Conservation (phyloP, 225 moss, liverwort and hornwort genomes). For the Pleurozium schreberi region DNA sequence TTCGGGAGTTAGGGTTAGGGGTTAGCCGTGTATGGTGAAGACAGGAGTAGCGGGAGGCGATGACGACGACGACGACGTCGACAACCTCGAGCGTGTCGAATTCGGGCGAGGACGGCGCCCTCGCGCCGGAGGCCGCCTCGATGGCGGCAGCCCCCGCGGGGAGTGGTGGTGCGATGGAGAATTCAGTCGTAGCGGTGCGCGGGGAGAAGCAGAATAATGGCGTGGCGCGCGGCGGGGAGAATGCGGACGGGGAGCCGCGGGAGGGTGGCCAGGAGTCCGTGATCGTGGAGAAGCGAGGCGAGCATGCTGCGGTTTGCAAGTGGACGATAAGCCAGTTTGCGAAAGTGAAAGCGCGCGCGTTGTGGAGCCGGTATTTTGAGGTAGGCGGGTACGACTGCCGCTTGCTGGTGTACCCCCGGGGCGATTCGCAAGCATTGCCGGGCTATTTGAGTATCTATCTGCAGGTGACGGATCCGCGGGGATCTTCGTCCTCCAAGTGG, state of each 20-base stretch:
- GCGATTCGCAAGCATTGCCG: conserved; percentile 97
- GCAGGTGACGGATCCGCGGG: conserved; percentile 95
- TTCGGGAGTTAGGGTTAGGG: conserved; percentile 44
- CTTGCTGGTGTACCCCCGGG: conserved; percentile 89
- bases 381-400: conserved; percentile 99
- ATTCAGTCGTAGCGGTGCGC: conserved; percentile 72
- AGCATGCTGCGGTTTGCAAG: conserved; percentile 94
- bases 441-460: conserved; percentile 97
- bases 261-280: conserved; percentile 98
- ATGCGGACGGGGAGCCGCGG: conserved; percentile 78
- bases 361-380: conserved; percentile 99
- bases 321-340: conserved; percentile 99
- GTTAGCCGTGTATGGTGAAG: conserved; percentile 4
- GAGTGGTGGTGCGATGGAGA: conserved; percentile 52
- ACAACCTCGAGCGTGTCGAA: conserved; percentile 43
- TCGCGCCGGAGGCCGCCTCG: conserved; percentile 32
- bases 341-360: conserved; percentile 85
- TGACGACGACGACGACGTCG: background rate
- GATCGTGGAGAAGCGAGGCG: conserved; percentile 95
- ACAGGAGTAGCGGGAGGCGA: background rate
- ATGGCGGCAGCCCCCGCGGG: background rate
- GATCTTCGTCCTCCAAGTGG: conserved; percentile 98
- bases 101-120: conserved; percentile 52
- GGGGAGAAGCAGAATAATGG: conserved; percentile 80
- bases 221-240: conserved; percentile 78